Percentiles rank a stretch among this genome's conserved stretches.
These are phyloP conservation scores for Chalciporus sphaerocephalus DNA, from an alignment of 768 basidiomycete species.

Conservation along the genomic window DNA sequence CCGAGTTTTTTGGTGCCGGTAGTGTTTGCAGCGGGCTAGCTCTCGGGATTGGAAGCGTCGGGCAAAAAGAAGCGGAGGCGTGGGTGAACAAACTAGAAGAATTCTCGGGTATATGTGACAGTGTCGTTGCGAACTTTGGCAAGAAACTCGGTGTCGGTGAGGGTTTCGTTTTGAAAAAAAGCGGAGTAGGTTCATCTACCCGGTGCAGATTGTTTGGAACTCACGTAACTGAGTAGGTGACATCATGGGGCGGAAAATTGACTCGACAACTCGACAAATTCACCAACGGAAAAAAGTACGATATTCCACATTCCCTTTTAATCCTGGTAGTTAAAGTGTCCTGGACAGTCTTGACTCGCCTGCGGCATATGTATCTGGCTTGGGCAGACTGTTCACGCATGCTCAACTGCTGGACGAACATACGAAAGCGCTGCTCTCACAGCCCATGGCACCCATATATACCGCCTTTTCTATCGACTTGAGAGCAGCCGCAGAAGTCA, in stretches of 20 bases:
- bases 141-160: slow-evolving; percentile 89
- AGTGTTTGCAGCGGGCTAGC: slow-evolving; percentile 72
- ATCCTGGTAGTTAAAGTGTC: slow-evolving; percentile 11
- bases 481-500: slow-evolving; percentile 61
- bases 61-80: slow-evolving; percentile 70
- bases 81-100: slow-evolving; percentile 80
- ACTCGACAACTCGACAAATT: slow-evolving; percentile 77
- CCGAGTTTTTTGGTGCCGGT: slow-evolving; percentile 72
- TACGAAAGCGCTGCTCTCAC: slow-evolving; percentile 63
- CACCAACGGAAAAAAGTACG: slow-evolving; percentile 84
- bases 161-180: slow-evolving; percentile 80
- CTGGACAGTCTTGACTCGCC: slow-evolving; percentile 77
- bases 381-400: slow-evolving; percentile 67
- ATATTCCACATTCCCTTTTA: slow-evolving; percentile 5
- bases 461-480: slow-evolving; percentile 62
- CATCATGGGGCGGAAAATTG: slow-evolving; percentile 69
- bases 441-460: slow-evolving; percentile 69
- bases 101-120: slow-evolving; percentile 73
- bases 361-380: slow-evolving; percentile 71
- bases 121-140: slow-evolving; percentile 74
- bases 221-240: slow-evolving; percentile 35
- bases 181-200: slow-evolving; percentile 41
- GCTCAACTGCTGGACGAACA: slow-evolving; percentile 86
- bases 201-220: slow-evolving; percentile 1
- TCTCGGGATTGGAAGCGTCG: slow-evolving; percentile 71